A percentile compares a stretch with the other conserved stretches of the same genome.
These are phyloP conservation scores for Leptomonas pyrrhocoris DNA, from an alignment of 208 protist genomes.

Conservation along the genomic window DNA sequence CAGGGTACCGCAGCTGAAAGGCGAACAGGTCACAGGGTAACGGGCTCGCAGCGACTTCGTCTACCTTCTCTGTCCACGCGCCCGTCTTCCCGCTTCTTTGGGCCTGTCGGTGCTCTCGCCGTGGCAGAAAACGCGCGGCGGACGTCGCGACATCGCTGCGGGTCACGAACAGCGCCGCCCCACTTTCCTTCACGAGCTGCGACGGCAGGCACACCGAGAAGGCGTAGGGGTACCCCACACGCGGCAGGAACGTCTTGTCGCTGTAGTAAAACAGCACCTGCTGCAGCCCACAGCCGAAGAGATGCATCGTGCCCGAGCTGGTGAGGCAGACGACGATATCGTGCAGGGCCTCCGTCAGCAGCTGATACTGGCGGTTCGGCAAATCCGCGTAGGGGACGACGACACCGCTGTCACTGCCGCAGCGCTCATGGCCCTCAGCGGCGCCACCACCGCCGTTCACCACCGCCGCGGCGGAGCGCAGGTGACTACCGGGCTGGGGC, in stretches of 20 bases:
- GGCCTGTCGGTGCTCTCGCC: slow-evolving; percentile 5
- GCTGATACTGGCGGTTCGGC: slow-evolving; percentile 26
- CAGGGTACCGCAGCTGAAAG: slow-evolving; percentile 29
- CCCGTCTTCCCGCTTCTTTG: neutral
- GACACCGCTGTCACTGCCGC: slow-evolving; percentile 9
- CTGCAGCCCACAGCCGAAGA: slow-evolving; percentile 44
- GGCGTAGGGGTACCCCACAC: slow-evolving; percentile 33
- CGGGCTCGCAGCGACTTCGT: neutral
- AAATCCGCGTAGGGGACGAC: slow-evolving; percentile 4
- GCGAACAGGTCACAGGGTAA: slow-evolving; percentile 27
- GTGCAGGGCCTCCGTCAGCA: slow-evolving; percentile 29
- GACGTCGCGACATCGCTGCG: slow-evolving; percentile 27
- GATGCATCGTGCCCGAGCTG: slow-evolving; percentile 51
- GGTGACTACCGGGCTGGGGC: slow-evolving; percentile 3
- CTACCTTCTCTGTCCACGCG: neutral
- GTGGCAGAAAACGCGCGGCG: slow-evolving; percentile 28
- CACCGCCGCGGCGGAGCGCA: no score
- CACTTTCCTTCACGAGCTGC: slow-evolving; percentile 17
- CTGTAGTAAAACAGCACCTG: slow-evolving; percentile 37
- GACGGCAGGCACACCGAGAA: slow-evolving; percentile 35
- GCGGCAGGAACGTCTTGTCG: slow-evolving; percentile 37
- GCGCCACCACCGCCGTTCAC: neutral
- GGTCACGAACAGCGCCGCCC: slow-evolving; percentile 15
- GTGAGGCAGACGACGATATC: slow-evolving; percentile 48
- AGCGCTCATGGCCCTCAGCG: slow-evolving; percentile 15